Percentiles rank a stretch among this genome's conserved stretches.
Evolutionary conservation across 2,329 filamentous ascomycete genomes (phyloP).

Genomic region (Botryotinia narcissicola): DNA sequence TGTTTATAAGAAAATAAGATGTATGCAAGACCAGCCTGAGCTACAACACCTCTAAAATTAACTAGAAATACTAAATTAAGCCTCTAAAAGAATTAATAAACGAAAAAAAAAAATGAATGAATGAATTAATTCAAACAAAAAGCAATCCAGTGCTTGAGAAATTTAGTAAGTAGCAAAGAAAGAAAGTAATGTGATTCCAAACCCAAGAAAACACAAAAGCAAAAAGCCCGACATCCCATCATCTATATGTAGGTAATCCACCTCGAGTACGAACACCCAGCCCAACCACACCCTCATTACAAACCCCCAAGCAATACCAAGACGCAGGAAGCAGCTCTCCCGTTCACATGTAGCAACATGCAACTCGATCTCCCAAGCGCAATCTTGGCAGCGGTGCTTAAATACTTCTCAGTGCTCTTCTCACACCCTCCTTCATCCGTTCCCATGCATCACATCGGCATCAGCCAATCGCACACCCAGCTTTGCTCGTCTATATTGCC

Average conservation of each 20-base stretch:
- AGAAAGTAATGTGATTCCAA: neutral
- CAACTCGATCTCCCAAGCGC: neutral
- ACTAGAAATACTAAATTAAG: slow-evolving; percentile 6
- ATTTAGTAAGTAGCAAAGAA: slow-evolving; percentile 12
- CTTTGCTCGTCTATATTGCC: neutral
- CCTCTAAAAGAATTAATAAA: slow-evolving; percentile 19
- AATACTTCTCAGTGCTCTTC: neutral
- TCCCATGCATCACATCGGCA: neutral
- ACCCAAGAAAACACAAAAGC: neutral
- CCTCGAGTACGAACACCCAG: neutral
- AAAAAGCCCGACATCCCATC: neutral
- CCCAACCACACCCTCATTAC: neutral
- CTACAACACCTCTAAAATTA: slow-evolving; percentile 27
- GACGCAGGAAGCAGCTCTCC: neutral
- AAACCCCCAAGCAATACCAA: slow-evolving; percentile 1
- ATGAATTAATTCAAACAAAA: slow-evolving; percentile 27
- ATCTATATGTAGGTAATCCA: neutral
- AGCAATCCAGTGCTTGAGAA: slow-evolving; percentile 39
- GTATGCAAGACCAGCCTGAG: slow-evolving; percentile 38
- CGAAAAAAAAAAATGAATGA: slow-evolving; percentile 21
- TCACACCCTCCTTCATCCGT: neutral
- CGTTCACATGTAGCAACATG: neutral
- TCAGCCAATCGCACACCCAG: neutral
- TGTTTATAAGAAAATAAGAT: slow-evolving; percentile 16
- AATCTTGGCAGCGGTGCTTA: neutral